Percentiles rank a stretch among this genome's conserved stretches.
Evolutionary conservation across 2,329 filamentous ascomycete species (phyloP).

Genomic region (Cladosporium cucumerinum): DNA sequence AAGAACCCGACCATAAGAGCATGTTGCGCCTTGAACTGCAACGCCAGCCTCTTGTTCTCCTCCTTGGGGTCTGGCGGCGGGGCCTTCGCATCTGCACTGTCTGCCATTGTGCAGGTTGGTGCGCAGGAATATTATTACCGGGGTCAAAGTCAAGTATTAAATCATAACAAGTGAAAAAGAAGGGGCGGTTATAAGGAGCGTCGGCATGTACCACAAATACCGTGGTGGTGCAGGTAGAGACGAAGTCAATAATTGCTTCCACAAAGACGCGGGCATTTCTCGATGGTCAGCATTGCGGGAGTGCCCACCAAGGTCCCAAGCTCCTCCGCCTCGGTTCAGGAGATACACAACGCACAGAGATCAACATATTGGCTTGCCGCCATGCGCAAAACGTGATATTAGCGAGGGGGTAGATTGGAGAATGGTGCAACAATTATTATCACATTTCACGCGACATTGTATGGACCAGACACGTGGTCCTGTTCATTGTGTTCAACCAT

Average conservation of each 20-base stretch:
- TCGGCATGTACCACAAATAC: conserved; percentile 3
- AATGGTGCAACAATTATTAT: not conserved
- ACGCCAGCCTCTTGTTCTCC: conserved; percentile 41
- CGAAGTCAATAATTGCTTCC: not conserved
- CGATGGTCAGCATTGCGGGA: conserved; percentile 5
- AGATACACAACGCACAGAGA: not conserved
- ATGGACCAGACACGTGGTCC: not conserved
- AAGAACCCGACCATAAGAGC: conserved; percentile 62
- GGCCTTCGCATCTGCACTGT: conserved; percentile 9
- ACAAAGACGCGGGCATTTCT: conserved; percentile 6
- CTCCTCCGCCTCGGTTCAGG: conserved; percentile 5
- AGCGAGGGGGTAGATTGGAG: not conserved
- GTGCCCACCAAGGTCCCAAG: not conserved
- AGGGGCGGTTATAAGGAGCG: conserved; percentile 9
- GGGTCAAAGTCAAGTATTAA: conserved; percentile 9
- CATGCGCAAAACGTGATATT: not conserved
- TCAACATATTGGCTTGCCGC: conserved; percentile 2
- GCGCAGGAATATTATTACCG: not conserved
- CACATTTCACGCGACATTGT: not conserved
- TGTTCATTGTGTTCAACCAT: conserved; percentile 5
- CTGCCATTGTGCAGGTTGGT: conserved; percentile 13
- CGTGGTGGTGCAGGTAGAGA: not conserved
- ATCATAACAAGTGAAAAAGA: conserved; percentile 11
- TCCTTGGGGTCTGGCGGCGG: conserved; percentile 25
- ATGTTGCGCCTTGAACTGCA: conserved; percentile 54